Evolutionary conservation across 2,329 filamentous ascomycete genomes (phyloP), one percentile per base, ranked within the genome.

Genomic region (Clarireedia sp.): DNA sequence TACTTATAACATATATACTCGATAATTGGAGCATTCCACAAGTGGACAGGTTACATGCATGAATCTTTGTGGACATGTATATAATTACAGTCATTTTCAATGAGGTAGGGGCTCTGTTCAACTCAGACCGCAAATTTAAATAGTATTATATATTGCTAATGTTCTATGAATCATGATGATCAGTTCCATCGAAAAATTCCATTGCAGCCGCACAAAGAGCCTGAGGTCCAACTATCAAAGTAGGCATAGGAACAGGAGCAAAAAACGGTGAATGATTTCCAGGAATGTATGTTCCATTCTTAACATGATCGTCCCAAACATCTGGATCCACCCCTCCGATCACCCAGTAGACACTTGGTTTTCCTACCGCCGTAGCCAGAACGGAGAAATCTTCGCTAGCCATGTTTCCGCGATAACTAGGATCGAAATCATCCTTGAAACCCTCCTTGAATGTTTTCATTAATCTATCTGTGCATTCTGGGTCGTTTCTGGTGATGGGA

Each of bases 181-280:
- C 10, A 14, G 1, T 12, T 33, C 29, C 29, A 33, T 33, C 29
- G n/a, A 77, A 63, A 57, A 74, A 76, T 0, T 69, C 77, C 70
- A 82, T 70, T 5, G 78, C 78, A 21, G 72, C 75, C 29, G 77
- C 66, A 50, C 73, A 74, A 63, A 81, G 68, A 1, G 77, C 78
- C 68, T 81, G 75, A 2, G 76, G 69, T 0, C 77, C 82, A 4
- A 70, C 71, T 57, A 59, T 73, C 70, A 86, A 66, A 0, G 82
- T 85, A 7, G 81, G 81, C 65, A 79, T 74, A 23, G 85, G 73
- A 0, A 74, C 76, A 5, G 81, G 82, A 33, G 78, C 77, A 68
- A 85, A 86, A 53, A 75, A 72, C 0, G 79, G 74, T 57, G 74
- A 79, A 64, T 86, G 82, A 60, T 85, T 85, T 0, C 76, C 75